phyloP scores from a whole-genome alignment of 371 early-diverging fungal species.

The Mortierella sp. region DNA sequence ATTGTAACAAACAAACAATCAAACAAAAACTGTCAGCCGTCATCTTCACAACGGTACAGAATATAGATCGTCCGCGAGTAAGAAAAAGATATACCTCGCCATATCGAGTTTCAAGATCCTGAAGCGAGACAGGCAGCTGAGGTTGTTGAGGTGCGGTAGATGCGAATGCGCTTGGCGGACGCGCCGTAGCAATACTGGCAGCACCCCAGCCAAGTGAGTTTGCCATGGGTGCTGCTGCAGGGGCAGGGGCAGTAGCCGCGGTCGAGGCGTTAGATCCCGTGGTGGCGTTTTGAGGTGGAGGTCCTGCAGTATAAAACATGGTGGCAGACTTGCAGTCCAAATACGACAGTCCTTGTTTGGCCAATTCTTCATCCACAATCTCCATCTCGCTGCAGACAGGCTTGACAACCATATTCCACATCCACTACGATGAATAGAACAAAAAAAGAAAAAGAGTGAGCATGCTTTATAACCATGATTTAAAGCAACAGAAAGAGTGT shows the following conservation, averaged over 20 bases:
- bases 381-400: slow-evolving; percentile 46
- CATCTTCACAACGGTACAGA: not conserved
- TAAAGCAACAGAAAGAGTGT: not conserved
- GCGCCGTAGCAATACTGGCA: slow-evolving; percentile 38
- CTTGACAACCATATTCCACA: slow-evolving; percentile 42
- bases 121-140: slow-evolving; percentile 39
- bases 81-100: slow-evolving; percentile 22
- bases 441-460: not conserved
- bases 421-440: slow-evolving; percentile 19
- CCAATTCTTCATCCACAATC: slow-evolving; percentile 37
- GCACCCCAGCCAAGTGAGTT: slow-evolving; percentile 54
- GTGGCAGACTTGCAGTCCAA: slow-evolving; percentile 54
- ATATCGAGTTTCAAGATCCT: slow-evolving; percentile 47
- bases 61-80: too few species aligned
- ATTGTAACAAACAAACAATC: not conserved
- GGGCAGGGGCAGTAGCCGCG: slow-evolving; percentile 13
- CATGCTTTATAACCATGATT: too few species aligned
- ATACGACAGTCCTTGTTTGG: slow-evolving; percentile 37
- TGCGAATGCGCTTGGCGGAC: slow-evolving; percentile 37
- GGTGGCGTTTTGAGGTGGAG: slow-evolving; percentile 29
- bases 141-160: slow-evolving; percentile 39
- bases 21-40: not conserved
- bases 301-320: slow-evolving; percentile 48
- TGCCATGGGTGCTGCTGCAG: slow-evolving; percentile 21
- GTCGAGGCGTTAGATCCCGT: slow-evolving; percentile 19